Base-by-base conservation (phyloP, 495 filamentous ascomycete species). In the Tuber melanosporum region DNA sequence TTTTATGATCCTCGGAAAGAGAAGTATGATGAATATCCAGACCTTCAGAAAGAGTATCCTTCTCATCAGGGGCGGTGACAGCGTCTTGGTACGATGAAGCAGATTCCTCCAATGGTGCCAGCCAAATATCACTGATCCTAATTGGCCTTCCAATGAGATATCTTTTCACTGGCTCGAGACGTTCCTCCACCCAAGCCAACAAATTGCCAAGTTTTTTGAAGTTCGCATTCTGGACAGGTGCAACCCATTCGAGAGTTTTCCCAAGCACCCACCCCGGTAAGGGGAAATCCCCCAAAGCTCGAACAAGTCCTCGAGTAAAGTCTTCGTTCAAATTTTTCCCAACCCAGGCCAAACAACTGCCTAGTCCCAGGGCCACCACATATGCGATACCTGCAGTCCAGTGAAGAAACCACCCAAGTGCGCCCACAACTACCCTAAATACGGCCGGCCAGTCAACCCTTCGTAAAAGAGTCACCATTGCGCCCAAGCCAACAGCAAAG, bases 281-380 rank as follows among this genome's bases (percentile, higher is more conserved):
- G 2, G 0, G 52, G 22, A 62, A 15, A 26, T 26, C n/a, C 52
- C 2, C 5, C 0, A 2, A 0, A 4, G 52, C 22, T 4, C n/a
- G 22, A 62, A 62, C 12, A 0, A 26, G 52, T n/a, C 26, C 22
- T 2, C n/a, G 10, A 0, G 10, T 3, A 14, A 62, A 9, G 2
- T 62, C 10, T 14, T n/a, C 0, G 3, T 0, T 14, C n/a, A 3
- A 2, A 32, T 62, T 3, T 3, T n/a, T 0, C 2, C 3, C 2
- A 62, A 26, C n/a, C 3, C 10, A n/a, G 9, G 22, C 52, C n/a
- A 26, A 14, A 32, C 26, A 26, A 4, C 12, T 15, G 52, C 1
- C 2, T 32, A 62, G 52, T 2, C 12, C 22, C 10, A 0, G 3
- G 10, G n/a, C 22, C 9, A 14, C 10, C 9, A 12, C 22, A 0